Percentiles rank a stretch among this genome's conserved stretches.
phyloP scores from a whole-genome alignment of 257 asterid species.

The Lantana camara region DNA sequence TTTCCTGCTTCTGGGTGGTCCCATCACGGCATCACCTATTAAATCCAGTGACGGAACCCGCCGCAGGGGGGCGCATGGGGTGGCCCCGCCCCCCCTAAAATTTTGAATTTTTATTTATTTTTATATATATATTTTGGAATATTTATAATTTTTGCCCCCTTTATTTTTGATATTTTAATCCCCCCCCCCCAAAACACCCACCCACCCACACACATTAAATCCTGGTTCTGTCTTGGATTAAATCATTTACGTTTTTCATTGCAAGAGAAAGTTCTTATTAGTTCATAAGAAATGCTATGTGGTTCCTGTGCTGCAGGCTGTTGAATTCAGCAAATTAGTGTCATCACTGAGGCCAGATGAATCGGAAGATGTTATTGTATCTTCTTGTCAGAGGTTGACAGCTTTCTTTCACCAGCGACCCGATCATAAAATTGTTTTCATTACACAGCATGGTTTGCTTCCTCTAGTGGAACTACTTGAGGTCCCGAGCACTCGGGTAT shows the following conservation, averaged over 20 bases:
- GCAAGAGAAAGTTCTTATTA: neutral
- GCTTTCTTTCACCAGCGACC: conserved; percentile 60
- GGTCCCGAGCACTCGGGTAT: conserved; percentile 61
- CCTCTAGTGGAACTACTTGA: conserved; percentile 69
- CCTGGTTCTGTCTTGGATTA: no score
- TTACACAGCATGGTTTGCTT: conserved; percentile 70
- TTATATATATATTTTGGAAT: no score
- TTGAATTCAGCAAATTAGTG: conserved; percentile 61
- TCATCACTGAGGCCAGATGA: conserved; percentile 69
- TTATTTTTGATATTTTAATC: no score
- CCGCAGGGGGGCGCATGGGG: no score
- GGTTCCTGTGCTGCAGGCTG: conserved; percentile 46
- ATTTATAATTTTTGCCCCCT: no score
- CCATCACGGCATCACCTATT: no score
- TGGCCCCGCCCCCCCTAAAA: no score
- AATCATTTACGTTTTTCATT: neutral
- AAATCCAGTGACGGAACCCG: no score
- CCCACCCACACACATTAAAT: no score
- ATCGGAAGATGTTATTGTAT: conserved; percentile 60
- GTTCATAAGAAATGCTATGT: neutral
- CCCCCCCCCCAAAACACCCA: no score
- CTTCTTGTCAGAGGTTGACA: conserved; percentile 66
- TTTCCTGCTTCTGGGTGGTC: neutral
- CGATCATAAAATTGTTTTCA: conserved; percentile 63
- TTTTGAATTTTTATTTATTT: no score